Evolutionary conservation across 2,329 filamentous ascomycete species (phyloP).

Genomic region (Cladosporium sphaerospermum): DNA sequence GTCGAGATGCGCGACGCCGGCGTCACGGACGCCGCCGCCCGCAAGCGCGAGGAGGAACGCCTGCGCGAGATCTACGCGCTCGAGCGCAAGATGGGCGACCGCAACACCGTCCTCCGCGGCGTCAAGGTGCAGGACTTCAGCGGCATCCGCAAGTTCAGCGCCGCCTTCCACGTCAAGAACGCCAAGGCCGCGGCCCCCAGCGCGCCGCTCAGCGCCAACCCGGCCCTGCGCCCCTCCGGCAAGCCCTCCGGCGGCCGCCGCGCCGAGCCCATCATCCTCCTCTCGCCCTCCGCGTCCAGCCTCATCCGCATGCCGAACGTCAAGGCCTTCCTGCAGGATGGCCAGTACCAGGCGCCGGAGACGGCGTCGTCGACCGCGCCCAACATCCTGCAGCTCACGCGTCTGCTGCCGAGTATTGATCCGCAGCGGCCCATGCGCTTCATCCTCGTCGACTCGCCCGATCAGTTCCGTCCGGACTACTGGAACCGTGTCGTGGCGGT

Average conservation of each 20-base stretch:
- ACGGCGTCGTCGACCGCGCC: constrained; percentile 54
- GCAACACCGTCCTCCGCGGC: constrained; percentile 80
- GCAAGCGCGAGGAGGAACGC: constrained; percentile 69
- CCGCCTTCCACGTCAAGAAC: constrained; percentile 26
- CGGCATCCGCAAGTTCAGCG: constrained; percentile 70
- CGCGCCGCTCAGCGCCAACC: constrained; percentile 42
- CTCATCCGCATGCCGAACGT: constrained; percentile 93
- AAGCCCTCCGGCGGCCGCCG: constrained; percentile 40
- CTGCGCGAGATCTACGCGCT: constrained; percentile 84
- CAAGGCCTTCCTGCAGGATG: constrained; percentile 84
- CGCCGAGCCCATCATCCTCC: constrained; percentile 83
- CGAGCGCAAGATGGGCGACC: constrained; percentile 85
- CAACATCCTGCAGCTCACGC: constrained; percentile 80
- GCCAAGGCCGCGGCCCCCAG: constrained; percentile 49
- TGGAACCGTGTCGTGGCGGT: constrained; percentile 93
- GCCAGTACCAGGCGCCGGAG: constrained; percentile 68
- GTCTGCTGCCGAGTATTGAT: constrained; percentile 65
- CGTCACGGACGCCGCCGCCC: constrained; percentile 34
- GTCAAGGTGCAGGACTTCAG: constrained; percentile 91
- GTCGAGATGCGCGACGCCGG: constrained; percentile 37
- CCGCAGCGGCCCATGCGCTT: constrained; percentile 73
- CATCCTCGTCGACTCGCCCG: constrained; percentile 86
- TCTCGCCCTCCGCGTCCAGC: constrained; percentile 91
- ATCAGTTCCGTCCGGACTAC: constrained; percentile 96
- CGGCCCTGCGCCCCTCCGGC: constrained; percentile 28